These are phyloP conservation scores for Diddensiella caesifluorescens DNA, from an alignment of 805 yeast species.

Conservation along the genomic window DNA sequence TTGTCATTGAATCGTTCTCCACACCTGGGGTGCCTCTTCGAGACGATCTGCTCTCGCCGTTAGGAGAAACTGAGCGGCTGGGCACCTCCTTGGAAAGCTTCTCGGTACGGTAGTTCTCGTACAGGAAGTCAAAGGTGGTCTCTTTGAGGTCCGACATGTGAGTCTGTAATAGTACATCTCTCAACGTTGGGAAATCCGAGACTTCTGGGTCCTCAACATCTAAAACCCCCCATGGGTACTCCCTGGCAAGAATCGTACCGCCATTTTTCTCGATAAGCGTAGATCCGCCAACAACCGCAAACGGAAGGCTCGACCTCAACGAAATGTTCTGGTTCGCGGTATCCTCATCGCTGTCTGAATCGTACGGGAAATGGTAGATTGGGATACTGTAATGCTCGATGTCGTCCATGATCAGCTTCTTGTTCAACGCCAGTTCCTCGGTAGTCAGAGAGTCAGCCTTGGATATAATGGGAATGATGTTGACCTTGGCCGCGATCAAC, in stretches of 20 bases:
- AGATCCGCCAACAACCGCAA: slow-evolving; percentile 60
- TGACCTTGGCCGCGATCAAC: slow-evolving; percentile 71
- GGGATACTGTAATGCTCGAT: slow-evolving; percentile 66
- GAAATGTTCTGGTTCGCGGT: slow-evolving; percentile 28
- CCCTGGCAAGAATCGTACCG: slow-evolving; percentile 40
- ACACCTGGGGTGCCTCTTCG: slow-evolving; percentile 14
- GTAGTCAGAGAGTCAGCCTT: slow-evolving; percentile 82
- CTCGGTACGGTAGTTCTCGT: slow-evolving; percentile 86
- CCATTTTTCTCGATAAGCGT: slow-evolving; percentile 43
- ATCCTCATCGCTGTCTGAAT: slow-evolving; percentile 46
- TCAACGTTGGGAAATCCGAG: slow-evolving; percentile 74
- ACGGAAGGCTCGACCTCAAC: slow-evolving; percentile 49
- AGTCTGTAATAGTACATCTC: slow-evolving; percentile 73
- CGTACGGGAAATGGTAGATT: slow-evolving; percentile 67
- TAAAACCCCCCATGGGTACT: slow-evolving; percentile 57
- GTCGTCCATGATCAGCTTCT: slow-evolving; percentile 69
- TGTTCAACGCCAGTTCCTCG: slow-evolving; percentile 70
- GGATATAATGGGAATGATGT: slow-evolving; percentile 79
- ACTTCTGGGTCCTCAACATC: slow-evolving; percentile 64
- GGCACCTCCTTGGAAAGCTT: slow-evolving; percentile 61
- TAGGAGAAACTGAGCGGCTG: slow-evolving; percentile 19
- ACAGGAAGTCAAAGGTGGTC: slow-evolving; percentile 76
- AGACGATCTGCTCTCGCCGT: slow-evolving; percentile 11
- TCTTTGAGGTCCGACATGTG: slow-evolving; percentile 88
- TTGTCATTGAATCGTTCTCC: slow-evolving; percentile 22